Evolutionary conservation across 768 basidiomycete species (phyloP), one percentile per base, ranked within the genome.

Genomic region (Hericium rajendrae): DNA sequence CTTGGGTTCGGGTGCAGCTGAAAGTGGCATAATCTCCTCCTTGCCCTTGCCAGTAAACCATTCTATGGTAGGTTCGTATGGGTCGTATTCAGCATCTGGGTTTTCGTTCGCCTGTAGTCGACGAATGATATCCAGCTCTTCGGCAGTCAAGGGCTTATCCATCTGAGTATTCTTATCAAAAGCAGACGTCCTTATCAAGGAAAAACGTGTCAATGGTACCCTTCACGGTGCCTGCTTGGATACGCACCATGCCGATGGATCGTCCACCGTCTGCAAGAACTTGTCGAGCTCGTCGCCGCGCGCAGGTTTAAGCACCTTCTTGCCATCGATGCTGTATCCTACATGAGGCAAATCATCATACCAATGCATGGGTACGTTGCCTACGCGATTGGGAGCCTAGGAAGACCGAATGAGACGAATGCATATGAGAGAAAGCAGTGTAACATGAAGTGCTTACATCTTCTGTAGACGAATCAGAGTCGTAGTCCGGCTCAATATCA

Each of bases 321-420:
- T 95, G 55, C 97, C 97, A 69, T 94, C 83, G 64, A 98, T 85
- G 70, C 93, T 83, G 73, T 99, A 99, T 49, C 97, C 97, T 67
- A 99, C 81, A 72, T 99, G 97, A n/a, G 97, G 97, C 63, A 99
- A 76, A 75, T 98, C 94, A 69, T 98, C 97, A 70, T 99, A 99
- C 94, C 95, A 99, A 67, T 99, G 94, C 80, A 88, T 87, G 49
- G 97, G 97, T 60, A 99, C 76, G 71, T 95, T 81, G 54, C 97
- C 97, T 63, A 97, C 84, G 59, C 94, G 91, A 68, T 97, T 98
- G n/a, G 89, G 90, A 55, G 84, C 81, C 94, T 98, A 48, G 54
- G 41, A 38, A 57, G 38, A 54, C 48, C n/a, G 39, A 24, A 57
- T 56, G 60, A 63, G 58, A 55, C 37, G 54, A 48, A 24, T 49